phyloP scores from a whole-genome alignment of 257 asterid genomes.

The Rauvolfia tetraphylla region DNA sequence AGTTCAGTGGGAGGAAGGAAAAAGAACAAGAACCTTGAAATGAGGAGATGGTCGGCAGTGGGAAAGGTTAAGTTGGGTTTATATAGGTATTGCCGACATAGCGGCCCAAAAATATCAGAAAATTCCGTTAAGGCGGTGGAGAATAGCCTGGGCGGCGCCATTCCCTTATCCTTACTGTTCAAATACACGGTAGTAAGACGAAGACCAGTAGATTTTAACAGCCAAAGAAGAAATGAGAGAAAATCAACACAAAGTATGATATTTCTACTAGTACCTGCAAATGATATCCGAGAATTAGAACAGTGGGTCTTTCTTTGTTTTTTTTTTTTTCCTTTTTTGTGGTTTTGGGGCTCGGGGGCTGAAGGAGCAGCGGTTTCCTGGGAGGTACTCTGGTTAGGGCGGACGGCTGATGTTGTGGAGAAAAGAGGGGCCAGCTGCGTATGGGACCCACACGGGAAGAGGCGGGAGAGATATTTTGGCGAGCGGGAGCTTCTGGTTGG shows the following conservation, averaged over 20 bases:
- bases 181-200: neutral
- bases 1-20: neutral
- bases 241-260: neutral
- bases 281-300: too few relatives aligned
- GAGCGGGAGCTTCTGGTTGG: neutral
- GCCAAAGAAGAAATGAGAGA: neutral
- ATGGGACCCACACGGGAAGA: neutral
- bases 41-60: conserved; percentile 24
- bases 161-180: conserved; percentile 14
- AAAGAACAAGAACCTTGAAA: neutral
- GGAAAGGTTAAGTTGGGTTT: conserved; percentile 21
- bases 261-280: neutral
- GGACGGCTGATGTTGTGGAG: conserved; percentile 1
- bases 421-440: neutral
- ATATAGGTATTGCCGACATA: conserved; percentile 46
- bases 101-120: conserved; percentile 22
- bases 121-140: conserved; percentile 50
- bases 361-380: neutral
- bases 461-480: neutral
- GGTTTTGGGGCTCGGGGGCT: neutral
- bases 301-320: too few relatives aligned
- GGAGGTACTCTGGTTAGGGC: neutral
- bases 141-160: conserved; percentile 22
- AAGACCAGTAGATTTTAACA: neutral
- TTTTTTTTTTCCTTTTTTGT: neutral